Evolutionary conservation across 345 rosid species (phyloP).

Genomic region (Brassica napus): Da-Ae NC_063451.1:32332501-32333000

Average conservation of each 20-base stretch:
- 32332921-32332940: neutral
- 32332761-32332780: neutral
- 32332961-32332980: neutral
- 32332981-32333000: neutral
- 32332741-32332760: neutral
- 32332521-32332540: too few relatives aligned
- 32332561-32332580: neutral
- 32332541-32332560: neutral
- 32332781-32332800: neutral
- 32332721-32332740: neutral
- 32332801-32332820: neutral
- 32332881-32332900: neutral
- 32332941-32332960: neutral
- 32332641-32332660: neutral
- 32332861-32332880: neutral
- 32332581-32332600: neutral
- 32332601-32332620: neutral
- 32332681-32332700: neutral
- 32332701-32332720: neutral
- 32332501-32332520: too few relatives aligned
- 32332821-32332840: neutral
- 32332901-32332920: neutral
- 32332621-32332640: neutral
- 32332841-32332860: neutral
- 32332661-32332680: neutral